Evolutionary conservation across 2,329 filamentous ascomycete genomes (phyloP).

Genomic region (Aureobasidium sp.): DNA sequence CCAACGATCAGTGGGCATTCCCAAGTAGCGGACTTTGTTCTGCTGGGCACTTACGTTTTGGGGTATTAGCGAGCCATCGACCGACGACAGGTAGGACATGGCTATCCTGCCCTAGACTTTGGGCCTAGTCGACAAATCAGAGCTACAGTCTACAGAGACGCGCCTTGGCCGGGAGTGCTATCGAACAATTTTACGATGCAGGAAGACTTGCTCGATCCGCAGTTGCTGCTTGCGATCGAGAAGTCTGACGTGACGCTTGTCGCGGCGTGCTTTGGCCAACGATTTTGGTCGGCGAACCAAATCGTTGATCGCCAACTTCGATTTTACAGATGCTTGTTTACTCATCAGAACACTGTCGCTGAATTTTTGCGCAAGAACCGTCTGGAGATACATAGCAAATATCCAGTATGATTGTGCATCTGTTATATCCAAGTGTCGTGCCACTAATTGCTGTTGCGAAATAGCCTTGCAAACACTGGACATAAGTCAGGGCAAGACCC

Average conservation of each 20-base stretch:
- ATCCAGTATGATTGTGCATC: background rate
- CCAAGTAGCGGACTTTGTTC: background rate
- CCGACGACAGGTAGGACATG: constrained; percentile 9
- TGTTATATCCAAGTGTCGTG: background rate
- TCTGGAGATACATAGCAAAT: background rate
- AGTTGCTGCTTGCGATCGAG: background rate
- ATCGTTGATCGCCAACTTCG: background rate
- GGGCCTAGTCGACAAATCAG: background rate
- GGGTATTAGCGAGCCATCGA: constrained; percentile 6
- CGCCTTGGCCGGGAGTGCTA: background rate
- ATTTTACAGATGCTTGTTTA: background rate
- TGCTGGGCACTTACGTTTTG: constrained; percentile 7
- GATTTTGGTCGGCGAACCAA: background rate
- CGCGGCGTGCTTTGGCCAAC: background rate
- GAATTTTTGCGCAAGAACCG: background rate
- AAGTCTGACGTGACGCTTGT: background rate
- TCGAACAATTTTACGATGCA: background rate
- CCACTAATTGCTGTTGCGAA: background rate
- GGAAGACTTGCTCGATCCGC: constrained; percentile 8
- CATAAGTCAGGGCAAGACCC: background rate
- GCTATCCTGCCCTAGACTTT: background rate
- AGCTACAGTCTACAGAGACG: background rate
- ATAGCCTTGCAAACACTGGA: too few species aligned
- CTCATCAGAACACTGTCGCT: background rate
- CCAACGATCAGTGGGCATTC: constrained; percentile 5